Evolutionary conservation across 345 rosid species (phyloP), one percentile per base, ranked within the genome.

Genomic region (Punica granatum): DNA sequence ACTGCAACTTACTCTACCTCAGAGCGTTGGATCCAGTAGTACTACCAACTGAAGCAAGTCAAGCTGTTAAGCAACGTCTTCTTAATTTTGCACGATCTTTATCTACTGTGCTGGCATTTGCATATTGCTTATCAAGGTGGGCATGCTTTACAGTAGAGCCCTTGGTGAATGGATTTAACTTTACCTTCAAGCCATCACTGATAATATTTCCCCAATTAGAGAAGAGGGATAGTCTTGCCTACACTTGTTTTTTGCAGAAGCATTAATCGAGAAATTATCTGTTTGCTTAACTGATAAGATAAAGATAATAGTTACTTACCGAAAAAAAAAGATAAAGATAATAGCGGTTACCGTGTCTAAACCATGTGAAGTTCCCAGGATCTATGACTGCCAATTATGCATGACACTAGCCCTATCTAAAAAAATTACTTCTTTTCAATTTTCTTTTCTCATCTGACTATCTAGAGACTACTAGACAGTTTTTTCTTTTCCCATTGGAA

Each of bases 91-190:
- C 84, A 36, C 80, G 81, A 53, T 84, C 96, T 66, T 76, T 88
- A 26, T 86, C 99, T 32, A 82, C 90, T 1, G 91, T 89, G 56
- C 75, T 94, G 81, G 91, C 92, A 46, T 94, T 90, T 80, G 89
- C 92, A 39, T 88, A 76, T 75, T 89, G 92, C 79, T 78, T 91
- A 53, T 91, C 99, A 70, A 86, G 96, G 99, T 91, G 74, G 75
- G 82, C 31, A 56, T 77, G 66, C 28, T 68, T 64, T 48, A 58
- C 44, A 8, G 10, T n/a, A 41, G n/a, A 37, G 46, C 43, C 19
- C 48, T 46, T 67, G 28, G 43, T 15, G 39, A 2, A 44, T 43
- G 11, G 12, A 11, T 54, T 54, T 12, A 11, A 54, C 26, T 9
- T 54, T 54, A 30, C 19, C 23, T 56, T 4, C 61, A 26, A 11